A percentile compares a stretch with the other conserved stretches of the same genome.
phyloP scores from a whole-genome alignment of 768 basidiomycete species.

The Nidula microcarpa region DNA sequence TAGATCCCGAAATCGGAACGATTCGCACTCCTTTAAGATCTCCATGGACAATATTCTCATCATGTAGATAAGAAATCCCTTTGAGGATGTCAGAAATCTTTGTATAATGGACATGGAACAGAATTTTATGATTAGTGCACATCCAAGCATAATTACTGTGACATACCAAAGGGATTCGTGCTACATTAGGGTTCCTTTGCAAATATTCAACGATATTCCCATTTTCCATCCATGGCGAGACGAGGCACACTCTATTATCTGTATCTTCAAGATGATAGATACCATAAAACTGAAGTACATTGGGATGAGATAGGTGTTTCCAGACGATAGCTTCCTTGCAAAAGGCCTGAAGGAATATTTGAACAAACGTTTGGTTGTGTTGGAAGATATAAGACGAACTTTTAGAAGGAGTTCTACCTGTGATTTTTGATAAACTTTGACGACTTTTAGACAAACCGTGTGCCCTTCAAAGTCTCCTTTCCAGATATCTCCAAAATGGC shows the following conservation, averaged over 20 bases:
- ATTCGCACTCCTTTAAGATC: neutral
- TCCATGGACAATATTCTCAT: neutral
- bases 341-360: neutral
- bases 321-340: neutral
- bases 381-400: neutral
- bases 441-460: neutral
- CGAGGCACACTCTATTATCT: neutral
- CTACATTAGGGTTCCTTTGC: neutral
- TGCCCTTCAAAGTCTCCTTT: neutral
- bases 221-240: neutral
- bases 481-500: slow-evolving; percentile 2
- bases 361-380: neutral
- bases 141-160: no score
- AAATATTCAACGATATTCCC: neutral
- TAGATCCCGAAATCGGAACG: neutral
- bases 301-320: neutral
- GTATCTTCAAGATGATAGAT: neutral
- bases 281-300: neutral
- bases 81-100: neutral
- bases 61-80: neutral
- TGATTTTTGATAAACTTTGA: neutral
- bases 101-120: neutral
- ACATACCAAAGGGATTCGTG: neutral
- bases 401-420: neutral
- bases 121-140: neutral